Base-by-base conservation (phyloP, 2,329 filamentous ascomycete genomes). In the Stemphylium vesicarium region DNA sequence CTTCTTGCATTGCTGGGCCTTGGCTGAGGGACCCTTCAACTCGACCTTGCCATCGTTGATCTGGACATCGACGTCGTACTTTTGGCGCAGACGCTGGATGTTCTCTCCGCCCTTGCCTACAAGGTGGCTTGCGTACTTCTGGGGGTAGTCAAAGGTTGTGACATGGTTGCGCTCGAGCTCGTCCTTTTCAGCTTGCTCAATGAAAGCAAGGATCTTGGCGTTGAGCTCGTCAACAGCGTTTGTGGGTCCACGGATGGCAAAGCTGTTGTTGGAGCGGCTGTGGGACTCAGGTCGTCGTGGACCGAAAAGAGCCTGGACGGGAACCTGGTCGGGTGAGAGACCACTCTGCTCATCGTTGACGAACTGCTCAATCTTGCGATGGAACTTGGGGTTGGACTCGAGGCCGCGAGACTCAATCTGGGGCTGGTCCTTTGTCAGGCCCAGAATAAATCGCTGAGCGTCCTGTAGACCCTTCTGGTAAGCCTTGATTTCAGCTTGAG, bases 11-110 rank as follows among this genome's bases (percentile, higher is more conserved):
- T 87, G 86, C 75, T 96, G 92, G 1, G 93, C 92, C 82, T 98
- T 98, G 45, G 92, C 91, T 79, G 96, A 91, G 44, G 95, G 94
- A 22, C 96, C 95, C 81, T 96, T 97, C 66, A 99, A 86, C 77
- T 96, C 92, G 44, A 98, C 92, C 78, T 93, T 93, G 63, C 95
- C 95, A 68, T 97, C 91, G 64, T 96, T 88, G 35, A 98, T 89
- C 77, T 97, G 92, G 59, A 99, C 88, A 55, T 89, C 86, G 41
- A 90, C 87, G 69, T 89, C 87, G 55, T 87, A 87, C 68, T 89
- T 87, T 37, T 89, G 87, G 29, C 86, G 84, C 40, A 88, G 78
- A 66, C 86, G 86, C 71, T 86, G 87, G 74, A 89, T 88, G 73
- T 88, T 89, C 66, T 88, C 85, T 46, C 87, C 87, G 35, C 82